Evolutionary conservation across 2,329 filamentous ascomycete genomes (phyloP).

Genomic region (Exophiala sideris): DNA sequence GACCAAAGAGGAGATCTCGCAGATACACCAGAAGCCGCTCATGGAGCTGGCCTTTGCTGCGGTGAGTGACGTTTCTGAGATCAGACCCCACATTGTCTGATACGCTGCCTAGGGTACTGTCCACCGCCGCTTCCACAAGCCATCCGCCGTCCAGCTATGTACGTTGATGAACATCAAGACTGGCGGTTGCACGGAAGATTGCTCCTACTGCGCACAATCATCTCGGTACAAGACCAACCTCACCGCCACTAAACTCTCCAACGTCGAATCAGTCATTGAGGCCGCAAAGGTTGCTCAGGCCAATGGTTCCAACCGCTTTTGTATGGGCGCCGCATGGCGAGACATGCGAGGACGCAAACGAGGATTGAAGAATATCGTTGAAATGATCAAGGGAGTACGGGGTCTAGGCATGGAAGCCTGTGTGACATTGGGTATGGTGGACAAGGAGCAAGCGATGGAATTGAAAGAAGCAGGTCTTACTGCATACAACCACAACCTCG

Average conservation of each 20-base stretch:
- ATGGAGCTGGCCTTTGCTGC: constrained; percentile 74
- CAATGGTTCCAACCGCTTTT: constrained; percentile 87
- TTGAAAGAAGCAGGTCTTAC: constrained; percentile 80
- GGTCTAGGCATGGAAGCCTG: constrained; percentile 85
- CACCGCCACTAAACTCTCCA: constrained; percentile 68
- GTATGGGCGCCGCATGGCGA: constrained; percentile 91
- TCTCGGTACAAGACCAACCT: constrained; percentile 76
- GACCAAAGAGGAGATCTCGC: constrained; percentile 76
- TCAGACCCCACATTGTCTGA: not conserved
- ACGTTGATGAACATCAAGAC: constrained; percentile 97
- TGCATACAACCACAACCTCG: constrained; percentile 92
- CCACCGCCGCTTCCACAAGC: constrained; percentile 82
- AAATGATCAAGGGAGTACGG: constrained; percentile 78
- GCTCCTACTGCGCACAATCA: constrained; percentile 88
- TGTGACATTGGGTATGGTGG: constrained; percentile 93
- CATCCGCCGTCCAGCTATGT: constrained; percentile 82
- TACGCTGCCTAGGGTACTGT: constrained; percentile 59
- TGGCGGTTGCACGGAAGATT: constrained; percentile 87
- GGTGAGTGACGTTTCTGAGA: constrained; percentile 46
- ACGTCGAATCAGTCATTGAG: constrained; percentile 74
- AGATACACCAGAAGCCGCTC: constrained; percentile 77
- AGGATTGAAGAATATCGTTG: constrained; percentile 75
- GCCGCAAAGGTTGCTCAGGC: constrained; percentile 73
- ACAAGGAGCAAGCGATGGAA: constrained; percentile 73
- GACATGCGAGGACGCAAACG: constrained; percentile 91